A percentile compares a stretch with the other conserved stretches of the same genome.
These are phyloP conservation scores for Penstemon davidsonii DNA, from an alignment of 257 asterid species.

Conservation along the genomic window DNA sequence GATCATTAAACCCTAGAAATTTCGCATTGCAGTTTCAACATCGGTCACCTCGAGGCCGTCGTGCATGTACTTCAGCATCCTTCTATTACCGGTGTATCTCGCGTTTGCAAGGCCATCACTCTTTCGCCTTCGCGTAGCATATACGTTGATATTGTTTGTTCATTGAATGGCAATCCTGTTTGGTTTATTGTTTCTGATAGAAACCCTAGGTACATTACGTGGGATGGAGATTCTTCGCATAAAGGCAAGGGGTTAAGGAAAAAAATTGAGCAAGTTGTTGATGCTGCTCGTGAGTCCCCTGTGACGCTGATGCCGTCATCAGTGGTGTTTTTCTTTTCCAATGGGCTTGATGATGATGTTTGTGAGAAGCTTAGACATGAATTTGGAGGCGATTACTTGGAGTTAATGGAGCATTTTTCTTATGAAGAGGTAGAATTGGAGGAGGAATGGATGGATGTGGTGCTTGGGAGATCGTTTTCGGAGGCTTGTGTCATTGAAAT, in stretches of 20 bases:
- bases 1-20: neutral
- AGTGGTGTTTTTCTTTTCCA: conserved; percentile 67
- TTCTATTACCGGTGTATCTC: conserved; percentile 63
- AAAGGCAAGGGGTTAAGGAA: conserved; percentile 53
- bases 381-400: conserved; percentile 51
- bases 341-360: conserved; percentile 51
- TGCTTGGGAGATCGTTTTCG: conserved; percentile 52
- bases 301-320: conserved; percentile 60
- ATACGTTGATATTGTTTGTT: conserved; percentile 75
- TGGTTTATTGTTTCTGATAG: conserved; percentile 87
- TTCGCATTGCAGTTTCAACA: conserved; percentile 58
- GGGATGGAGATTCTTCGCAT: conserved; percentile 43
- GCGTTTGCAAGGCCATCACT: conserved; percentile 69
- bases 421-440: conserved; percentile 47
- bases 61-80: conserved; percentile 71
- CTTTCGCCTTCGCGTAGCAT: conserved; percentile 38
- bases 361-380: conserved; percentile 44
- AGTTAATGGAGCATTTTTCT: conserved; percentile 36
- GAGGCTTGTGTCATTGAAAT: conserved; percentile 56
- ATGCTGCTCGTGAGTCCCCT: conserved; percentile 63
- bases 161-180: conserved; percentile 71
- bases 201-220: conserved; percentile 64
- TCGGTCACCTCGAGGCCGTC: conserved; percentile 86
- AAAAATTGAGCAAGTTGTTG: conserved; percentile 45
- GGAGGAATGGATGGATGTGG: conserved; percentile 60